Conservation (phyloP, 1,284 basidiomycete species). For the Ustilago trichophora region DNA sequence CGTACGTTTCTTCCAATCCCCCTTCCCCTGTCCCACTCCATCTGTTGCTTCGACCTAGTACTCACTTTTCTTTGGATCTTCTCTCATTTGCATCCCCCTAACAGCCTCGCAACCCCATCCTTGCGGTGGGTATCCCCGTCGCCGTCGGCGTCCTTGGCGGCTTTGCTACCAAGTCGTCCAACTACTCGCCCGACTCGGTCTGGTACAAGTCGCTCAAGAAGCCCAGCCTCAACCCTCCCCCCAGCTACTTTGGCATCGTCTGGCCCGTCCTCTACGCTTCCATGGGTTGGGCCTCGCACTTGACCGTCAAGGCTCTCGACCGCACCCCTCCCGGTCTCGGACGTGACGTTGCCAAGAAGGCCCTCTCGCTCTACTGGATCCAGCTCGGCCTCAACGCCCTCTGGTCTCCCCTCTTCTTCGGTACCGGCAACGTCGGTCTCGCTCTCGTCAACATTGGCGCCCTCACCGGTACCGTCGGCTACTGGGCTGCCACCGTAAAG, state of each 20-base stretch:
- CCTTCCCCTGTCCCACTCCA: not conserved
- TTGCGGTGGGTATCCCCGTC: conserved; percentile 60
- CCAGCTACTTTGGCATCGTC: conserved; percentile 56
- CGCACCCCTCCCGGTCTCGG: conserved; percentile 59
- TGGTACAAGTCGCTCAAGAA: conserved; percentile 60
- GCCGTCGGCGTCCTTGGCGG: conserved; percentile 50
- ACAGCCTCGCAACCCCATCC: conserved; percentile 58
- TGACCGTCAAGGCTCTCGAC: conserved; percentile 67
- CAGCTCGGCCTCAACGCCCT: conserved; percentile 75
- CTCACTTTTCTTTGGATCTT: too few species aligned
- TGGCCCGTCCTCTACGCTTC: conserved; percentile 72
- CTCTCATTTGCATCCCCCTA: not conserved
- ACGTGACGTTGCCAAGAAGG: conserved; percentile 70
- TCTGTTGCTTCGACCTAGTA: too few species aligned
- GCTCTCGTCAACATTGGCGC: conserved; percentile 75
- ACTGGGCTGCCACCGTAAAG: conserved; percentile 62
- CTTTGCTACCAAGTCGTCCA: conserved; percentile 52
- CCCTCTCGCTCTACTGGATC: conserved; percentile 76
- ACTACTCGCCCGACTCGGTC: conserved; percentile 45
- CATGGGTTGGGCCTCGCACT: conserved; percentile 79
- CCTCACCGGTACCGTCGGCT: conserved; percentile 73
- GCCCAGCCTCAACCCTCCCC: conserved; percentile 54
- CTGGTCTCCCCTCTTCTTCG: conserved; percentile 81
- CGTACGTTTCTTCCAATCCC: conserved; percentile 11
- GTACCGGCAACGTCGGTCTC: conserved; percentile 63